Conservation (phyloP, 495 filamentous ascomycete genomes). For the Delitschia confertaspora region DNA sequence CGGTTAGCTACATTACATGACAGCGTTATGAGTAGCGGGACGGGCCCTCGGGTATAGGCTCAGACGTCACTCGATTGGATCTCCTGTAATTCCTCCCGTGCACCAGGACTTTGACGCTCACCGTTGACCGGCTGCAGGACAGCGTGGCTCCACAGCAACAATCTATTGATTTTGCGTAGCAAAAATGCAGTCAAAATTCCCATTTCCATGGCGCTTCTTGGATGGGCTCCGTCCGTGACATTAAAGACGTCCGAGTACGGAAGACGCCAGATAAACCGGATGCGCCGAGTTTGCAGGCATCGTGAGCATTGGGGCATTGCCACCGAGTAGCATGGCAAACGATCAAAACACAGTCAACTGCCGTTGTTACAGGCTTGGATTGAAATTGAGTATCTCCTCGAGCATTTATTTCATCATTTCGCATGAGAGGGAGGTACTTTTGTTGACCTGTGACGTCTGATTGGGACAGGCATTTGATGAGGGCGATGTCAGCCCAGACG, state of each 20-base stretch:
- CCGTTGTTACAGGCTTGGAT: slow-evolving; percentile 1
- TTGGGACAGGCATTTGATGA: slow-evolving; percentile 16
- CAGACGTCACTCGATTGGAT: slow-evolving; percentile 3
- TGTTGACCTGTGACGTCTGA: not conserved
- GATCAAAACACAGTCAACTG: too few relatives aligned
- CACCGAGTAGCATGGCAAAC: too few relatives aligned
- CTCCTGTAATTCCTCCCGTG: not conserved
- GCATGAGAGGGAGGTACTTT: not conserved
- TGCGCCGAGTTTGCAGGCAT: slow-evolving; percentile 5
- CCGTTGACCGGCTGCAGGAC: slow-evolving; percentile 16
- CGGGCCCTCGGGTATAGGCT: not conserved
- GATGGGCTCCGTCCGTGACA: slow-evolving; percentile 2
- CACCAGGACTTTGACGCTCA: not conserved
- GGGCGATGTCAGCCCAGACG: too few relatives aligned
- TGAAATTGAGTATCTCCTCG: slow-evolving; percentile 7
- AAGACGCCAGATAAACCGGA: not conserved
- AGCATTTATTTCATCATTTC: not conserved
- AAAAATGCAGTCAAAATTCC: slow-evolving; percentile 6
- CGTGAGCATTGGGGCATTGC: slow-evolving; percentile 10
- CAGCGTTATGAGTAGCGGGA: not conserved
- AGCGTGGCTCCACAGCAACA: slow-evolving; percentile 11
- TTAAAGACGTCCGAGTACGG: not conserved
- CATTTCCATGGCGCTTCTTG: slow-evolving; percentile 9
- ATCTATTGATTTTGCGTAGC: slow-evolving; percentile 15
- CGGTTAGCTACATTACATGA: too few relatives aligned